Conservation (phyloP, 805 yeast genomes). For the Yamadazyma paraphyllophila region DNA sequence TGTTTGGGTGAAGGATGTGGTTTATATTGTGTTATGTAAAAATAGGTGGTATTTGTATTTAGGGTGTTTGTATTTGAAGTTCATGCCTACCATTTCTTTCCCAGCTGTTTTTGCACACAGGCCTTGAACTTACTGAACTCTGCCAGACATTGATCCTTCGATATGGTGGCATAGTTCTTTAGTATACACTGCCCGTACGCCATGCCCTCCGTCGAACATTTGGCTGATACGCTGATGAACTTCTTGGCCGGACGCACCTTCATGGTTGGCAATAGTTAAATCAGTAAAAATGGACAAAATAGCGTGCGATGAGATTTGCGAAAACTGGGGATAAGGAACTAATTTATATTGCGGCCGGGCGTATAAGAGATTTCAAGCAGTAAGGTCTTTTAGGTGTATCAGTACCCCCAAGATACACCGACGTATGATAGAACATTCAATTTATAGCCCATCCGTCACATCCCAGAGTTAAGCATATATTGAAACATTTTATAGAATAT, state of each 20-base stretch:
- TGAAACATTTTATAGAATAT: neutral
- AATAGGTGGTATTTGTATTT: neutral
- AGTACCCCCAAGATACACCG: too few relatives aligned
- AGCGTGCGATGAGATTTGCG: neutral
- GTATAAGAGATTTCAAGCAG: too few relatives aligned
- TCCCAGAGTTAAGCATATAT: too few relatives aligned
- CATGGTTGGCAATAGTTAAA: too few relatives aligned
- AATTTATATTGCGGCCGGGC: too few relatives aligned
- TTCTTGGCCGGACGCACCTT: slow-evolving; percentile 40
- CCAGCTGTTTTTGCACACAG: slow-evolving; percentile 40
- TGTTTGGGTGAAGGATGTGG: too few relatives aligned
- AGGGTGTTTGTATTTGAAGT: neutral
- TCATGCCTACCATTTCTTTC: slow-evolving; percentile 17
- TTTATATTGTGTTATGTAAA: too few relatives aligned
- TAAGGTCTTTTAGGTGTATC: too few relatives aligned
- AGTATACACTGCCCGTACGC: slow-evolving; percentile 59
- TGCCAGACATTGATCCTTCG: slow-evolving; percentile 49
- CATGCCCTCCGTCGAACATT: slow-evolving; percentile 42
- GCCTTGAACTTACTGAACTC: slow-evolving; percentile 50
- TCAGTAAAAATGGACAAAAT: too few relatives aligned
- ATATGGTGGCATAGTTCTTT: slow-evolving; percentile 46
- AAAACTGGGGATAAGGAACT: too few relatives aligned
- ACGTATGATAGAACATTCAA: too few relatives aligned
- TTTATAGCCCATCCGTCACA: too few relatives aligned
- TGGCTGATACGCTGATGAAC: slow-evolving; percentile 37